phyloP scores from a whole-genome alignment of 805 yeast species.

The Danielia reshetovae region DNA sequence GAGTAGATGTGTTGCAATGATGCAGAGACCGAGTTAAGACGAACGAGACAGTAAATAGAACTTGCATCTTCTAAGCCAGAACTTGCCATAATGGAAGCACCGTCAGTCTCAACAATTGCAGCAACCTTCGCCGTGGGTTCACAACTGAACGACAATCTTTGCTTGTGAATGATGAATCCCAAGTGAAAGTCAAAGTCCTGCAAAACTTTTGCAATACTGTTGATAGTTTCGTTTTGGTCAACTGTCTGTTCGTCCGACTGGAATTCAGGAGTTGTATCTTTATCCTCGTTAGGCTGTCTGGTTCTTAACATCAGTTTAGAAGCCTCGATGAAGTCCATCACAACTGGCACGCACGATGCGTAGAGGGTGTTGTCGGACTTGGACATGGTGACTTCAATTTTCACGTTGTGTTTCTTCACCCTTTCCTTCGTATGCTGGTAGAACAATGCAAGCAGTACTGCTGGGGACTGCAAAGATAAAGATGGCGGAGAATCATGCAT shows the following conservation, averaged over 20 bases:
- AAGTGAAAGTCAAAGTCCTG: conserved; percentile 58
- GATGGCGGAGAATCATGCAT: conserved; percentile 36
- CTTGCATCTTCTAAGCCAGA: conserved; percentile 30
- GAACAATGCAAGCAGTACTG: conserved; percentile 53
- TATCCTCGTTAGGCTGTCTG: conserved; percentile 4
- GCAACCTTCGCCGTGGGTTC: conserved; percentile 93
- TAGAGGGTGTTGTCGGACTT: conserved; percentile 68
- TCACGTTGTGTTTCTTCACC: conserved; percentile 40
- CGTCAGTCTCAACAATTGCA: conserved; percentile 72
- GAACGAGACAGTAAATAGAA: conserved; percentile 21
- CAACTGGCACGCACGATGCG: conserved; percentile 76
- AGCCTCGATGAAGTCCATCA: conserved; percentile 54
- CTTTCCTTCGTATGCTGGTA: conserved; percentile 41
- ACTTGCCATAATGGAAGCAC: conserved; percentile 56
- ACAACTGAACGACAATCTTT: conserved; percentile 76
- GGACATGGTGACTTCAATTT: conserved; percentile 55
- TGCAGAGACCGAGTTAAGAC: conserved; percentile 56
- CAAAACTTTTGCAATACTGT: conserved; percentile 26
- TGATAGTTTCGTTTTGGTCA: conserved; percentile 1
- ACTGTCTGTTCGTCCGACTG: background rate
- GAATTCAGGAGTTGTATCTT: background rate
- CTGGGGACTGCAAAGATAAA: conserved; percentile 70
- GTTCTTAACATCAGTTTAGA: conserved; percentile 45
- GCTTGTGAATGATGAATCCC: conserved; percentile 65
- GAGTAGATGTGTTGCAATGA: conserved; percentile 89